These are phyloP conservation scores for Babesia ovis DNA, from an alignment of 169 alveolate species.

Conservation along the genomic window DNA sequence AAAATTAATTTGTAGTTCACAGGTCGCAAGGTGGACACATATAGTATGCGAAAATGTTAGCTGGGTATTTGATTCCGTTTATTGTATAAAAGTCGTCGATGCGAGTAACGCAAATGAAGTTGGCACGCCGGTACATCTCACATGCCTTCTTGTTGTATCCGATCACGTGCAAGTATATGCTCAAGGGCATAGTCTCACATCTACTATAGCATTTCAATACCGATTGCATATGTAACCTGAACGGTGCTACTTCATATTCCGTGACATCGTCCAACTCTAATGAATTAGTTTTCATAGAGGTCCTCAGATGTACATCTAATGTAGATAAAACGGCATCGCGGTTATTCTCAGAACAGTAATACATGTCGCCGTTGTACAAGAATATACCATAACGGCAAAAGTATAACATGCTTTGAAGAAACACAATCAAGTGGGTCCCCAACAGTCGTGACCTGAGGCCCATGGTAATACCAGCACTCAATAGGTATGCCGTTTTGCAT, in stretches of 20 bases:
- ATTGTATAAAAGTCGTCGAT: conserved; percentile 46
- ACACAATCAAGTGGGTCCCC: conserved; percentile 57
- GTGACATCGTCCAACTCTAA: conserved; percentile 13
- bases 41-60: conserved; percentile 62
- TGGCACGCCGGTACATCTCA: conserved; percentile 42
- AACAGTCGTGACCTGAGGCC: conserved; percentile 51
- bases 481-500: conserved; percentile 49
- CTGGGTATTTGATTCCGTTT: conserved; percentile 30
- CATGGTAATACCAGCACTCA: conserved; percentile 65
- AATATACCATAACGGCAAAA: conserved; percentile 17
- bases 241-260: conserved; percentile 25
- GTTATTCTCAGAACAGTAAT: not conserved
- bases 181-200: conserved; percentile 39
- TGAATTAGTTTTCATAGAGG: not conserved
- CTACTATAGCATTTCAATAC: not conserved
- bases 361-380: conserved; percentile 36
- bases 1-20: not conserved
- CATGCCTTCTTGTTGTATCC: conserved; percentile 56
- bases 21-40: conserved; percentile 11
- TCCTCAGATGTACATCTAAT: not conserved
- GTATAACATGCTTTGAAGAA: conserved; percentile 47
- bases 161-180: conserved; percentile 63
- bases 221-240: not conserved
- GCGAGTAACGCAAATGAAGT: conserved; percentile 45
- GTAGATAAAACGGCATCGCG: not conserved